These are phyloP conservation scores for Fusarium chuoi DNA, from an alignment of 2,329 filamentous ascomycete species.

Conservation along the genomic window DNA sequence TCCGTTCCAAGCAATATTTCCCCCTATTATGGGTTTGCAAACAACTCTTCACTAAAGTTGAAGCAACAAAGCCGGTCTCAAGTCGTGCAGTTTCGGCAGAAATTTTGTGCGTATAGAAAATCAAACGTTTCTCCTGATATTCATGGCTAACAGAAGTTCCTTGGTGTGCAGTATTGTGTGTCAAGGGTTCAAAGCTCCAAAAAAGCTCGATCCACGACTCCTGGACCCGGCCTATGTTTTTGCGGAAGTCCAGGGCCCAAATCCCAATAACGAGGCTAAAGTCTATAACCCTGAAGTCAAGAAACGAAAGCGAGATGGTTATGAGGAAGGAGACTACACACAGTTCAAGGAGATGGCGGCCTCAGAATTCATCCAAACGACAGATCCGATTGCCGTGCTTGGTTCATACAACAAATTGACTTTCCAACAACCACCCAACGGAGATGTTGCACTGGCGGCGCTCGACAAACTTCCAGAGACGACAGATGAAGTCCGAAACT, in stretches of 20 bases:
- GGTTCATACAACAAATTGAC: slow-evolving; percentile 85
- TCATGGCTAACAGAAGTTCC: no score
- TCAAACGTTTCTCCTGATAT: no score
- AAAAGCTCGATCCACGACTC: slow-evolving; percentile 91
- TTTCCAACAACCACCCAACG: slow-evolving; percentile 82
- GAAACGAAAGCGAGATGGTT: slow-evolving; percentile 97
- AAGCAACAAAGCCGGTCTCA: no score
- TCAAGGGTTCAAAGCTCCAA: slow-evolving; percentile 93
- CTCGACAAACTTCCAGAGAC: slow-evolving; percentile 88
- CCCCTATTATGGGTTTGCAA: no score
- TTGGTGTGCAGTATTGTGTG: no score
- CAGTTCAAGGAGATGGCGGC: slow-evolving; percentile 91
- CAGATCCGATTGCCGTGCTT: slow-evolving; percentile 91
- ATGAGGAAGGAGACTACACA: slow-evolving; percentile 94
- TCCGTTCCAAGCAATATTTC: no score
- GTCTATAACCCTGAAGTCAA: slow-evolving; percentile 98
- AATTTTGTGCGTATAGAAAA: no score
- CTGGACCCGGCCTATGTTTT: slow-evolving; percentile 91
- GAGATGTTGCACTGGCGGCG: slow-evolving; percentile 87
- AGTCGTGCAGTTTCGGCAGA: no score
- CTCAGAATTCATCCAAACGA: slow-evolving; percentile 93
- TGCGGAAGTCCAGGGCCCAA: slow-evolving; percentile 85
- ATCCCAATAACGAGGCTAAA: slow-evolving; percentile 95
- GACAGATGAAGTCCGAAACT: slow-evolving; percentile 80
- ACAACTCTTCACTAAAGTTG: slow-evolving; percentile 94